Evolutionary conservation across 257 asterid species (phyloP).

Genomic region (Solanum arcanum): DNA sequence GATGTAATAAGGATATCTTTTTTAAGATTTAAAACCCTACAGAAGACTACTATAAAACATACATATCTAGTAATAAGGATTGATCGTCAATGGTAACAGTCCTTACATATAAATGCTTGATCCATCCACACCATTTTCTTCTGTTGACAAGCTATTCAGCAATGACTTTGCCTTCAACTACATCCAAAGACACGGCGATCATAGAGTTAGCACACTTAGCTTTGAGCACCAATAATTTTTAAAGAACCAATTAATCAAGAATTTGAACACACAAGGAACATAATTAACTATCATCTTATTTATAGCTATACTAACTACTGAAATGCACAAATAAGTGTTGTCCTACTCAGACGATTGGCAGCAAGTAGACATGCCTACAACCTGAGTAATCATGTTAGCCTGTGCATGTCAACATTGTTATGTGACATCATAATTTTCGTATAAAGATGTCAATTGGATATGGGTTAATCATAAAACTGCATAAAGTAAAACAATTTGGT

Average conservation of each 20-base stretch:
- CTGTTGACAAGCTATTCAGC: constrained; percentile 52
- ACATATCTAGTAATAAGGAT: neutral
- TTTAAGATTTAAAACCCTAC: neutral
- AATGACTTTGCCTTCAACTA: constrained; percentile 70
- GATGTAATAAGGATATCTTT: neutral
- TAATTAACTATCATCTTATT: neutral
- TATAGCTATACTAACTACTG: neutral
- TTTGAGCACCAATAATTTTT: neutral
- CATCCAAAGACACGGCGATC: constrained; percentile 6
- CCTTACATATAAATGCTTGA: constrained; percentile 66
- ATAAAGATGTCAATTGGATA: neutral
- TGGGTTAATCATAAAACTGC: neutral
- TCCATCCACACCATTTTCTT: constrained; percentile 73
- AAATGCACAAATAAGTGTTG: neutral
- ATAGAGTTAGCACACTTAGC: neutral
- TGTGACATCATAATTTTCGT: neutral
- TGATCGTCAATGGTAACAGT: neutral
- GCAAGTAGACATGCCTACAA: neutral
- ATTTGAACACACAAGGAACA: neutral
- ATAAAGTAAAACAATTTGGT: neutral
- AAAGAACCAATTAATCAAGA: neutral
- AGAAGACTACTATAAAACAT: neutral
- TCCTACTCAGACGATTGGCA: neutral
- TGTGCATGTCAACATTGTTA: neutral
- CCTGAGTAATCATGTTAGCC: neutral